Evolutionary conservation across 2,329 filamentous ascomycete genomes (phyloP).

Genomic region (Nannizzia gypsea): DNA sequence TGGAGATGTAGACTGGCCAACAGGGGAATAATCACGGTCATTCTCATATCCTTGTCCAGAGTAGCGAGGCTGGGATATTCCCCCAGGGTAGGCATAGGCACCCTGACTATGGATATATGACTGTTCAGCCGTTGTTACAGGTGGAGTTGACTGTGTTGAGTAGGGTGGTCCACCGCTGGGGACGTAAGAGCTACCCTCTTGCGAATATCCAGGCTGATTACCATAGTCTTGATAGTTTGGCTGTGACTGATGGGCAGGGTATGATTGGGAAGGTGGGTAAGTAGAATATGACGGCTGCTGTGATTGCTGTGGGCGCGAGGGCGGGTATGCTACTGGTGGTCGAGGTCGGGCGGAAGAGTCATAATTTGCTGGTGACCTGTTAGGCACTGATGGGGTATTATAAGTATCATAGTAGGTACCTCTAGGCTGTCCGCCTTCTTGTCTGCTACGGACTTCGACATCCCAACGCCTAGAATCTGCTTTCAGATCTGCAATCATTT

Average conservation of each 20-base stretch:
- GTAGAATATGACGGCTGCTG: slow-evolving; percentile 24
- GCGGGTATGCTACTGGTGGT: slow-evolving; percentile 16
- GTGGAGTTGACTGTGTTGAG: slow-evolving; percentile 25
- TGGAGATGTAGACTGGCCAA: slow-evolving; percentile 29
- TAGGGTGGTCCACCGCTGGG: slow-evolving; percentile 8
- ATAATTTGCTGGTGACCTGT: slow-evolving; percentile 28
- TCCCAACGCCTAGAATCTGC: slow-evolving; percentile 43
- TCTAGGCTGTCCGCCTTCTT: slow-evolving; percentile 31
- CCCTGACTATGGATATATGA: slow-evolving; percentile 30
- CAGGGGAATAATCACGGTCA: slow-evolving; percentile 31
- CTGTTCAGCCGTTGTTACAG: slow-evolving; percentile 28
- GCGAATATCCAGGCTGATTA: slow-evolving; percentile 25
- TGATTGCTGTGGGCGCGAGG: background rate
- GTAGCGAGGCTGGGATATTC: slow-evolving; percentile 32
- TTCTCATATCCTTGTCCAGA: slow-evolving; percentile 32
- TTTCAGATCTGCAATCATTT: slow-evolving; percentile 45
- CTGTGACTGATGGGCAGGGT: slow-evolving; percentile 27
- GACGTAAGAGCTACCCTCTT: slow-evolving; percentile 7
- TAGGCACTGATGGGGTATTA: slow-evolving; percentile 28
- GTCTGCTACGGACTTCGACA: slow-evolving; percentile 30
- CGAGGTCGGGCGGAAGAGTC: slow-evolving; percentile 28
- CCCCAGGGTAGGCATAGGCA: slow-evolving; percentile 20
- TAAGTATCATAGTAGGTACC: slow-evolving; percentile 33
- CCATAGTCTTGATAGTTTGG: slow-evolving; percentile 22
- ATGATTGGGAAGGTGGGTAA: slow-evolving; percentile 23